Evolutionary conservation across 208 protist species (phyloP).

Genomic region (Herpetomonas tarakana): DNA sequence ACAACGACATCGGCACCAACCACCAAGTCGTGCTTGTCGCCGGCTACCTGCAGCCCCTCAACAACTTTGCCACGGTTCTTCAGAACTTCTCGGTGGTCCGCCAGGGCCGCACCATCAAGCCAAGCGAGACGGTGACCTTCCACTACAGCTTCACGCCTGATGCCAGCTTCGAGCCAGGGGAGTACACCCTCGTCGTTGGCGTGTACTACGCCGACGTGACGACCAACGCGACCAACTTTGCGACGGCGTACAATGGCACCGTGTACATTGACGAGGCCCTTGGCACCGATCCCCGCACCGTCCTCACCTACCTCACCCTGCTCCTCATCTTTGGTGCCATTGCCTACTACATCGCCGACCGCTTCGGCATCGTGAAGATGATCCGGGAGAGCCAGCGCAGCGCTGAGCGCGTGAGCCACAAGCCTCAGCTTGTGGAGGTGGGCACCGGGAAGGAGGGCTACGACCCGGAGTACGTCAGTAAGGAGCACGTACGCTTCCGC

Average conservation of each 20-base stretch:
- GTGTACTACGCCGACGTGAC: slow-evolving; percentile 65
- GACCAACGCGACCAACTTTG: slow-evolving; percentile 67
- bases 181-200: slow-evolving; percentile 83
- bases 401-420: slow-evolving; percentile 7
- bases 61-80: slow-evolving; percentile 36
- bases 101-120: slow-evolving; percentile 59
- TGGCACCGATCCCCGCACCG: slow-evolving; percentile 72
- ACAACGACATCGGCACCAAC: slow-evolving; percentile 29
- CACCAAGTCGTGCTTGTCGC: slow-evolving; percentile 57
- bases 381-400: slow-evolving; percentile 9
- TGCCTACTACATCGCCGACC: slow-evolving; percentile 42
- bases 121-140: slow-evolving; percentile 65
- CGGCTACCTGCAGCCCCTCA: slow-evolving; percentile 47
- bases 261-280: slow-evolving; percentile 62
- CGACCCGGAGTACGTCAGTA: slow-evolving; percentile 79
- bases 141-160: slow-evolving; percentile 81
- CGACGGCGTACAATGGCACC: slow-evolving; percentile 71
- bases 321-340: slow-evolving; percentile 48
- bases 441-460: slow-evolving; percentile 44
- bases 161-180: slow-evolving; percentile 57
- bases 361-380: slow-evolving; percentile 49
- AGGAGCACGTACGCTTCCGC: slow-evolving; percentile 75
- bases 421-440: slow-evolving; percentile 13
- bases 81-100: slow-evolving; percentile 91
- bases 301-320: slow-evolving; percentile 83